These are phyloP conservation scores for Aspergillus nomiae DNA, from an alignment of 2,329 filamentous ascomycete genomes.

Conservation along the genomic window DNA sequence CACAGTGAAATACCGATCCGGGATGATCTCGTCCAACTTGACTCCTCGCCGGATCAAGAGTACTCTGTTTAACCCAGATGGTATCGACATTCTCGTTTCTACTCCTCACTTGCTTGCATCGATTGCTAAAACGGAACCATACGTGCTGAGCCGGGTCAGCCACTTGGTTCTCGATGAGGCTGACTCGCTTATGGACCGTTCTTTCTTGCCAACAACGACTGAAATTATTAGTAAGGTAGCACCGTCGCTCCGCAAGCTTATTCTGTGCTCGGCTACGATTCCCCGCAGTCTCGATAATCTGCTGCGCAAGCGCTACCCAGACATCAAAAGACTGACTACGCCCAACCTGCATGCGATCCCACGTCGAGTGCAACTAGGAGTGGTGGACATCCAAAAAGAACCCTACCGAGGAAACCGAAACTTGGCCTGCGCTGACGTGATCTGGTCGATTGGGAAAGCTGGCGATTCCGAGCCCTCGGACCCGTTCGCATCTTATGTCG, in stretches of 20 bases:
- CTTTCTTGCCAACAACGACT: constrained; percentile 81
- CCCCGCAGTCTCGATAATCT: constrained; percentile 84
- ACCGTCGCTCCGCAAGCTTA: constrained; percentile 80
- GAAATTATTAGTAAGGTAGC: constrained; percentile 78
- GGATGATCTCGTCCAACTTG: constrained; percentile 76
- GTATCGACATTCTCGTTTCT: constrained; percentile 81
- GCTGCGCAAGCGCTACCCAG: constrained; percentile 78
- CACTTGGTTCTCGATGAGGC: constrained; percentile 94
- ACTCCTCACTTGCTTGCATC: constrained; percentile 89
- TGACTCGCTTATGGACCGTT: constrained; percentile 91
- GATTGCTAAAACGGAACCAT: constrained; percentile 86
- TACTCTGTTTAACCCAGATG: constrained; percentile 75
- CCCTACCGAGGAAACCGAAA: constrained; percentile 92
- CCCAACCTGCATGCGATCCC: constrained; percentile 96
- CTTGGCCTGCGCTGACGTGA: constrained; percentile 89
- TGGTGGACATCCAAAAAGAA: constrained; percentile 88
- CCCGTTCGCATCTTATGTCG: constrained; percentile 36
- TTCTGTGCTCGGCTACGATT: constrained; percentile 96
- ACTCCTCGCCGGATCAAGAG: constrained; percentile 78
- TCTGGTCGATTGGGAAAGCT: constrained; percentile 89
- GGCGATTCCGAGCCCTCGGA: constrained; percentile 49
- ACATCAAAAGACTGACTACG: constrained; percentile 83
- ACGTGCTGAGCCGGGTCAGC: constrained; percentile 85
- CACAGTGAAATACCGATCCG: constrained; percentile 81
- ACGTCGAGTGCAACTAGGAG: constrained; percentile 87